These are phyloP conservation scores for Sonneratia caseolaris DNA, from an alignment of 345 rosid species.

Conservation along the genomic window DNA sequence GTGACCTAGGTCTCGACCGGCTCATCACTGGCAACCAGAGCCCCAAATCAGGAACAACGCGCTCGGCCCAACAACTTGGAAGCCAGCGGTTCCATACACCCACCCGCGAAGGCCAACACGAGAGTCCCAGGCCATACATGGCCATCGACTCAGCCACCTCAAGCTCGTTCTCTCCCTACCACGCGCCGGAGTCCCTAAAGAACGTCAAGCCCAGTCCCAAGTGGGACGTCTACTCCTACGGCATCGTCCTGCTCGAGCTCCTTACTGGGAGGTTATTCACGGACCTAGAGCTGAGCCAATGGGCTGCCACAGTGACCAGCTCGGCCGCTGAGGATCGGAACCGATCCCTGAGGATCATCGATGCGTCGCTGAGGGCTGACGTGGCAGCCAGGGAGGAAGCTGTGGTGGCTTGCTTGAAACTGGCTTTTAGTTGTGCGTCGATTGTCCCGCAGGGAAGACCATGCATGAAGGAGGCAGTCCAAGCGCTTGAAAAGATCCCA, in stretches of 20 bases:
- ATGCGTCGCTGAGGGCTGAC: slow-evolving; percentile 43
- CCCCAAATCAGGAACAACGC: slow-evolving; percentile 11
- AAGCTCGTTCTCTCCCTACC: slow-evolving; percentile 26
- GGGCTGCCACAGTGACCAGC: slow-evolving; percentile 22
- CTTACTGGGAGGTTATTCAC: slow-evolving; percentile 49
- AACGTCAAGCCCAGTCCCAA: slow-evolving; percentile 48
- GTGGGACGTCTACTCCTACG: slow-evolving; percentile 85
- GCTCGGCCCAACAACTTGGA: slow-evolving; percentile 19
- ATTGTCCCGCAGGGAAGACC: slow-evolving; percentile 72
- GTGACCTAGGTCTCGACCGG: slow-evolving; percentile 58
- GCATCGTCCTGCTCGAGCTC: slow-evolving; percentile 62
- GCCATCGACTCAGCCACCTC: slow-evolving; percentile 14
- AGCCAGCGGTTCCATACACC: slow-evolving; percentile 19
- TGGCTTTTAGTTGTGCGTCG: slow-evolving; percentile 65
- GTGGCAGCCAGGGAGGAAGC: slow-evolving; percentile 48
- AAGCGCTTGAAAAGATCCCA: slow-evolving; percentile 50
- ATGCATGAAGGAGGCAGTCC: slow-evolving; percentile 65
- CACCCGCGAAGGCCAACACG: slow-evolving; percentile 15
- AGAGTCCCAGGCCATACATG: slow-evolving; percentile 16
- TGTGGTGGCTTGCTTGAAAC: slow-evolving; percentile 42
- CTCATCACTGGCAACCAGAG: slow-evolving; percentile 21
- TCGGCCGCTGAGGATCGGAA: slow-evolving; percentile 34
- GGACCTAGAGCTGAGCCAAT: slow-evolving; percentile 48
- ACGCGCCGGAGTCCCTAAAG: slow-evolving; percentile 61
- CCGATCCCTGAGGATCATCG: slow-evolving; percentile 44